Evolutionary conservation across 768 basidiomycete species (phyloP), one percentile per base, ranked within the genome.

Genomic region (Amanita pallidorosea): DNA sequence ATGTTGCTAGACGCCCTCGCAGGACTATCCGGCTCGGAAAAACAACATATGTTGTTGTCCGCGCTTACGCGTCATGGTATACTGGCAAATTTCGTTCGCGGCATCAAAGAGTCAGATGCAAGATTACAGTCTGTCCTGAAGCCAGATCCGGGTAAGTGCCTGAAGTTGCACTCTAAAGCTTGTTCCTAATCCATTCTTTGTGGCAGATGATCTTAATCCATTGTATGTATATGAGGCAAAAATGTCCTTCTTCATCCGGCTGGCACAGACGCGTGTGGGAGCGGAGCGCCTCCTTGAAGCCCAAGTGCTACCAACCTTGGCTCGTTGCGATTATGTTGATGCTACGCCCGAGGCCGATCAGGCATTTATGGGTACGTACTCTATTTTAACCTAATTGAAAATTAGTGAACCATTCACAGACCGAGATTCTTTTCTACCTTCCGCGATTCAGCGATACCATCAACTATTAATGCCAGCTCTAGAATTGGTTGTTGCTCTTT

Each of bases 221-320:
- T 71, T 94, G 36, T 98, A 96, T 65, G 88, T 97, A 12, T 97
- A 92, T 58, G 95, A 97, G 62, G 80, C 93, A 12, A 95, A 95
- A 66, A 84, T 95, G 80, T 88, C 93, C 3, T 69, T 96, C 55
- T 80, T 97, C 53, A 77, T 86, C 23, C 79, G 90, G 27, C 79
- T 96, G 68, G 80, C 90, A 0, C 85, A 93, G 61, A 87, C 83
- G 2, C 75, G 86, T 41, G 69, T 74, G 52, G 95, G 94, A 2
- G 91, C 92, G 2, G 93, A 96, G 60, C 77, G 83, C 40, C 67
- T 97, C 20, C 64, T 96, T 5, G 89, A 92, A 52, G 76, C 81
- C 1, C 86, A 88, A 49, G 57, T 92, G 2, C 71, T 96, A 8
- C 75, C 81, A 3, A 72, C 80, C 13, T 68, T 97, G 41, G 79